A percentile compares a stretch with the other conserved stretches of the same genome.
phyloP scores from a whole-genome alignment of 306 rosid species.

The Corylus americana region DNA sequence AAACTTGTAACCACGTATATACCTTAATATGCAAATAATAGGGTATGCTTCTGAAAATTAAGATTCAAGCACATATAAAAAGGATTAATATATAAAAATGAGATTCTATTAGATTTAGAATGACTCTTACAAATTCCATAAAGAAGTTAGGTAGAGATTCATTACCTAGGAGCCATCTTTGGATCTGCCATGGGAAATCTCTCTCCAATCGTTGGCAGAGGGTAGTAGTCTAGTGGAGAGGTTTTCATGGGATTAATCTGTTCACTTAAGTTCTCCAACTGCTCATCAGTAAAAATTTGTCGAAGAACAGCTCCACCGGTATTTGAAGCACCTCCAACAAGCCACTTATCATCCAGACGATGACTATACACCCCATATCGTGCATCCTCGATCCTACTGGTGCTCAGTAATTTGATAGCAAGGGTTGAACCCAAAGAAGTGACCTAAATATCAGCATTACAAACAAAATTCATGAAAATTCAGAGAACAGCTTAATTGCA shows the following conservation, averaged over 20 bases:
- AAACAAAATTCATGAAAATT: background rate
- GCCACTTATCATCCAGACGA: slow-evolving; percentile 97
- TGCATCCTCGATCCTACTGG: slow-evolving; percentile 82
- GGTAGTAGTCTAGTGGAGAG: slow-evolving; percentile 78
- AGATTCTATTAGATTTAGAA: background rate
- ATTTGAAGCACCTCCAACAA: slow-evolving; percentile 97
- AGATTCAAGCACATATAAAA: background rate
- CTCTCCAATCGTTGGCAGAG: slow-evolving; percentile 77
- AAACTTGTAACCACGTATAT: background rate
- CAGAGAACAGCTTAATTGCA: slow-evolving; percentile 12
- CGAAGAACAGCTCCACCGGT: slow-evolving; percentile 90
- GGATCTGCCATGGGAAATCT: slow-evolving; percentile 89
- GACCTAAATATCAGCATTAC: slow-evolving; percentile 45
- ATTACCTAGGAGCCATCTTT: slow-evolving; percentile 72
- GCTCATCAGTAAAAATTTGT: slow-evolving; percentile 71
- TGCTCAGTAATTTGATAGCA: slow-evolving; percentile 82
- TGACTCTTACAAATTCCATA: slow-evolving; percentile 6
- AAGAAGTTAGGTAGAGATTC: slow-evolving; percentile 17
- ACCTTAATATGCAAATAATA: background rate
- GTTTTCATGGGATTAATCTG: slow-evolving; percentile 66
- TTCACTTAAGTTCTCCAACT: slow-evolving; percentile 65
- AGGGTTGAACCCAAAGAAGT: slow-evolving; percentile 97
- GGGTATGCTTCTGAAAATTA: background rate
- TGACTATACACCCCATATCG: slow-evolving; percentile 94
- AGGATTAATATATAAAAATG: background rate